A percentile compares a stretch with the other conserved stretches of the same genome.
Evolutionary conservation across 2,329 filamentous ascomycete species (phyloP).

Genomic region (Blastomyces gilchristii): DNA sequence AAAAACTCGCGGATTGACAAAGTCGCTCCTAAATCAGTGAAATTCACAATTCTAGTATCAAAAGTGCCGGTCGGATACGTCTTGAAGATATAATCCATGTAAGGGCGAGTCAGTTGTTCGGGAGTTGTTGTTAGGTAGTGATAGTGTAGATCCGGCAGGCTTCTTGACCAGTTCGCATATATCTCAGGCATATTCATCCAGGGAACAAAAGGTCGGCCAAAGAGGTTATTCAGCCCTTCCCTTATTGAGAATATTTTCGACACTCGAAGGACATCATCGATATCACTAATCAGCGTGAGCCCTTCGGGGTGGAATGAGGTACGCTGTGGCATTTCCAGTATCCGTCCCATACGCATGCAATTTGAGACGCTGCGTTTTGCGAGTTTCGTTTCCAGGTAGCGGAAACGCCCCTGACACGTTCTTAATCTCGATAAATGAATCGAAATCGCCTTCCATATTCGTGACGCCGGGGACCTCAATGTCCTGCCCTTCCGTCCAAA

Average conservation of each 20-base stretch:
- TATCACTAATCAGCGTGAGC: constrained; percentile 63
- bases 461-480: constrained; percentile 56
- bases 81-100: constrained; percentile 68
- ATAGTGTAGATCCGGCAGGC: constrained; percentile 60
- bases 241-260: constrained; percentile 71
- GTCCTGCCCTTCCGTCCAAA: constrained; percentile 51
- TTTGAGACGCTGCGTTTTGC: constrained; percentile 56
- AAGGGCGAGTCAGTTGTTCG: constrained; percentile 65
- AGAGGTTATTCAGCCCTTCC: constrained; percentile 65
- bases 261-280: constrained; percentile 69
- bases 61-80: constrained; percentile 69
- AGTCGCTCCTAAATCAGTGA: constrained; percentile 63
- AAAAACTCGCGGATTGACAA: constrained; percentile 60
- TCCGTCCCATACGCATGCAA: constrained; percentile 55
- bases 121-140: constrained; percentile 75
- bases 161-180: constrained; percentile 64
- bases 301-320: constrained; percentile 59
- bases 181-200: constrained; percentile 76
- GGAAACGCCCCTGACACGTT: constrained; percentile 47
- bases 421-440: constrained; percentile 55
- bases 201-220: constrained; percentile 57
- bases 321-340: constrained; percentile 60
- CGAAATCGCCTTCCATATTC: constrained; percentile 60
- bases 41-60: constrained; percentile 68
- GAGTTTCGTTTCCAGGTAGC: constrained; percentile 53